phyloP scores from a whole-genome alignment of 331 rosid species.

The Telfairia occidentalis region DNA sequence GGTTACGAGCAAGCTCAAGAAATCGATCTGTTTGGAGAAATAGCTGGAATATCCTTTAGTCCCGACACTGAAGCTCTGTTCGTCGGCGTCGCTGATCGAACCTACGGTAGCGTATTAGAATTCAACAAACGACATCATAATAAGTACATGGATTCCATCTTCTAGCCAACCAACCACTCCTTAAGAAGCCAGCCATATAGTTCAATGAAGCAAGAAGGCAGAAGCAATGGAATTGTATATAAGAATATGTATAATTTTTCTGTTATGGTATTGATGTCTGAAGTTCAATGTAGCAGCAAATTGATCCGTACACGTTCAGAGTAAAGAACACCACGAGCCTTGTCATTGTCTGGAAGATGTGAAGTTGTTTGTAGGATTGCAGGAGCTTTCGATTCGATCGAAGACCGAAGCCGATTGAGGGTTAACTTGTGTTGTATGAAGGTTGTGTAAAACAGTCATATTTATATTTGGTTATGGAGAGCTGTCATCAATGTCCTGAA shows the following conservation, averaged over 20 bases:
- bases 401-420: neutral
- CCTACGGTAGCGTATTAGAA: slow-evolving; percentile 78
- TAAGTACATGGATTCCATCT: slow-evolving; percentile 28
- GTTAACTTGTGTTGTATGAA: neutral
- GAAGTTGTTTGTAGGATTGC: neutral
- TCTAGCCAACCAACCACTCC: neutral
- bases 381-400: neutral
- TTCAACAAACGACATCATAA: slow-evolving; percentile 38
- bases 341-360: neutral
- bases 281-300: neutral
- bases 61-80: slow-evolving; percentile 76
- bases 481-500: neutral
- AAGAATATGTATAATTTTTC: neutral
- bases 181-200: neutral
- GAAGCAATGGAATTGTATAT: neutral
- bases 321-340: neutral
- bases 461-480: neutral
- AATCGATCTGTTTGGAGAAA: slow-evolving; percentile 86
- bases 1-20: slow-evolving; percentile 60
- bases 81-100: slow-evolving; percentile 72
- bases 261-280: neutral
- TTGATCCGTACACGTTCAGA: neutral
- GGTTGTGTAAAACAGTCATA: neutral
- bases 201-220: neutral
- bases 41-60: slow-evolving; percentile 78